phyloP scores from a whole-genome alignment of 768 basidiomycete genomes.

The Lentinula lateritia region DNA sequence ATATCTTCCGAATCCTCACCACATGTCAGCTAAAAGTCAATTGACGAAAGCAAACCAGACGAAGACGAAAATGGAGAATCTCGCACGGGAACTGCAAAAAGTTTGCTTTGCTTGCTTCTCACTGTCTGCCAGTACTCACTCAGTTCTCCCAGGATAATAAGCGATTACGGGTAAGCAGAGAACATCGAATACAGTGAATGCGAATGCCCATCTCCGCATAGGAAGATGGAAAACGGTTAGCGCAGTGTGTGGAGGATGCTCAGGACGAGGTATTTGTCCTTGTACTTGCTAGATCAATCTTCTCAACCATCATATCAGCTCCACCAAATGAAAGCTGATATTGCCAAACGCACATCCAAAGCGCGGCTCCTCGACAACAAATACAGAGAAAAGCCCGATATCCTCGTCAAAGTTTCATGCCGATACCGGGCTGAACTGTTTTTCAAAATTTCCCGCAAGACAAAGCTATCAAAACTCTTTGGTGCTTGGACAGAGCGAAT shows the following conservation, averaged over 20 bases:
- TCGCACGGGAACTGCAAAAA: conserved; percentile 87
- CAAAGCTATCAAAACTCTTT: conserved; percentile 77
- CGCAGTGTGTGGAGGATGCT: conserved; percentile 78
- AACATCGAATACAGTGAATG: neutral
- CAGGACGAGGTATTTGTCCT: conserved; percentile 66
- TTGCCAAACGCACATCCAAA: conserved; percentile 75
- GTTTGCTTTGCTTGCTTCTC: conserved; percentile 29
- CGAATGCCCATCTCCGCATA: conserved; percentile 26
- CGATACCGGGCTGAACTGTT: conserved; percentile 87
- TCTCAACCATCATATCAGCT: conserved; percentile 38
- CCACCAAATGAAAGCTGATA: conserved; percentile 74
- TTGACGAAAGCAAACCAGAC: conserved; percentile 85
- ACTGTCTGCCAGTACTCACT: neutral
- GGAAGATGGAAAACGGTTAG: conserved; percentile 83
- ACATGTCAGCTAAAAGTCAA: conserved; percentile 65
- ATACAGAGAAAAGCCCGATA: conserved; percentile 83
- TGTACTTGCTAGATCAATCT: conserved; percentile 1
- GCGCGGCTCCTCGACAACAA: conserved; percentile 76
- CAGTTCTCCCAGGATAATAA: conserved; percentile 69
- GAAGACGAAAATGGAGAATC: conserved; percentile 85
- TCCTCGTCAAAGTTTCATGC: conserved; percentile 84
- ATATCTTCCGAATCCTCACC: conserved; percentile 7
- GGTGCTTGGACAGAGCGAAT: conserved; percentile 88
- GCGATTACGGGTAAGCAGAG: conserved; percentile 64
- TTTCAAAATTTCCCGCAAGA: conserved; percentile 91